Conservation (phyloP, 2,329 filamentous ascomycete genomes). For the Fusarium goolgardi region DNA sequence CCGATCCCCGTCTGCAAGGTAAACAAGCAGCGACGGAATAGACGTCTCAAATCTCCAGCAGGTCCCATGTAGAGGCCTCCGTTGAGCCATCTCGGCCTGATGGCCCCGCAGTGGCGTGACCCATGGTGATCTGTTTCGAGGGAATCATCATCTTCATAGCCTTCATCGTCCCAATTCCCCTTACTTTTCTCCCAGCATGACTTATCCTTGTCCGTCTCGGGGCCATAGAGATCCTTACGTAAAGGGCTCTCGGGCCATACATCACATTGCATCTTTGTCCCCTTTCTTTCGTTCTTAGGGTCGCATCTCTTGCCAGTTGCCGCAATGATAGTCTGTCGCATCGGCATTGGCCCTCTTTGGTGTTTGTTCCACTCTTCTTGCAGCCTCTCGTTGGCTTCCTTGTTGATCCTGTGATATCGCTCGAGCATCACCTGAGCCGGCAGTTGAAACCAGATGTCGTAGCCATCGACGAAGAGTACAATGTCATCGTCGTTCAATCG, state of each 20-base stretch:
- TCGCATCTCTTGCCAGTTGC: constrained; percentile 8
- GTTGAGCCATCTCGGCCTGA: constrained; percentile 13
- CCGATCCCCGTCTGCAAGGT: background rate
- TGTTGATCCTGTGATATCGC: constrained; percentile 25
- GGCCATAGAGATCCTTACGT: constrained; percentile 13
- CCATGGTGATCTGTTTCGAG: background rate
- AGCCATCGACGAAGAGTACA: constrained; percentile 13
- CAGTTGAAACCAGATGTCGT: constrained; percentile 22
- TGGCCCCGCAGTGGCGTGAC: background rate
- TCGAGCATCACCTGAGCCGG: constrained; percentile 19
- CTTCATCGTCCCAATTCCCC: too few species aligned
- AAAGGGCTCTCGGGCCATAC: constrained; percentile 6
- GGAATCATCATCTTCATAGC: background rate
- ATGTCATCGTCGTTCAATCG: constrained; percentile 6
- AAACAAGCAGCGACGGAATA: constrained; percentile 12
- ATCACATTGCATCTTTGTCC: constrained; percentile 9
- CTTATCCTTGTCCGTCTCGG: constrained; percentile 1
- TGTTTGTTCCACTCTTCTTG: constrained; percentile 7
- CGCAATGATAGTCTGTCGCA: constrained; percentile 17
- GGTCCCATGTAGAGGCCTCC: constrained; percentile 25
- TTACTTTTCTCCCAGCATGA: background rate
- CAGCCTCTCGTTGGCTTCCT: constrained; percentile 14
- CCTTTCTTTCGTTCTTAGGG: background rate
- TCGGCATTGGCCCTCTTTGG: background rate
- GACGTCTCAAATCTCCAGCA: constrained; percentile 15